Conservation (phyloP, 2,329 filamentous ascomycete genomes). For the Alternaria sp. region DNA sequence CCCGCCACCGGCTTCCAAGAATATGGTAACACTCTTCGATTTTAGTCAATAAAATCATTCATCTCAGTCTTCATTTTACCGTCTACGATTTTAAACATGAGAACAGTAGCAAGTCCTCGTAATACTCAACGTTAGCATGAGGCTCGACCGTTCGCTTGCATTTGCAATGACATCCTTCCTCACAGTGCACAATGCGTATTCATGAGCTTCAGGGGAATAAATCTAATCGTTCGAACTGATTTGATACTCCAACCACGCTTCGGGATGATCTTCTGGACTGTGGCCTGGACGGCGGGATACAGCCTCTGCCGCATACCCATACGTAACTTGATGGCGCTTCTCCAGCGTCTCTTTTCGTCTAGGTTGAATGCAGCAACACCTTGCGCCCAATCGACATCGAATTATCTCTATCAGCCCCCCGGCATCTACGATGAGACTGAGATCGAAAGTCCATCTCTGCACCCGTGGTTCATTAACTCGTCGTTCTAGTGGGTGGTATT, state of each 20-base stretch:
- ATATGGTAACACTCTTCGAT: too few species aligned
- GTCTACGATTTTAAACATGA: too few species aligned
- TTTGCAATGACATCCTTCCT: too few species aligned
- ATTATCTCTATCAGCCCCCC: background rate
- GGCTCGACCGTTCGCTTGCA: too few species aligned
- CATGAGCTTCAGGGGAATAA: too few species aligned
- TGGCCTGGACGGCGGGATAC: background rate
- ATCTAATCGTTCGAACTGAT: too few species aligned
- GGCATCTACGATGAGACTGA: background rate
- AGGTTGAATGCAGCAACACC: background rate
- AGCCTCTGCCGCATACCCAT: background rate
- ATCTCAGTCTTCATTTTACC: too few species aligned
- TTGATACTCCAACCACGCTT: too few species aligned
- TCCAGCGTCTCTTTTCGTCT: background rate
- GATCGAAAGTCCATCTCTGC: rapidly evolving
- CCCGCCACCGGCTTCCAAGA: background rate
- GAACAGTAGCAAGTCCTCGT: too few species aligned
- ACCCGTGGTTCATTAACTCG: background rate
- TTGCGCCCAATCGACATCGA: background rate
- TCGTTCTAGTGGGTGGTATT: background rate
- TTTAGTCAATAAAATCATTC: too few species aligned
- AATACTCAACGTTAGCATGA: too few species aligned
- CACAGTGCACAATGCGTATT: too few species aligned
- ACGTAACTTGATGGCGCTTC: background rate
- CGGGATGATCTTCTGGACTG: background rate